Evolutionary conservation across 2,329 filamentous ascomycete species (phyloP).

Genomic region (Thelonectria olida): DNA sequence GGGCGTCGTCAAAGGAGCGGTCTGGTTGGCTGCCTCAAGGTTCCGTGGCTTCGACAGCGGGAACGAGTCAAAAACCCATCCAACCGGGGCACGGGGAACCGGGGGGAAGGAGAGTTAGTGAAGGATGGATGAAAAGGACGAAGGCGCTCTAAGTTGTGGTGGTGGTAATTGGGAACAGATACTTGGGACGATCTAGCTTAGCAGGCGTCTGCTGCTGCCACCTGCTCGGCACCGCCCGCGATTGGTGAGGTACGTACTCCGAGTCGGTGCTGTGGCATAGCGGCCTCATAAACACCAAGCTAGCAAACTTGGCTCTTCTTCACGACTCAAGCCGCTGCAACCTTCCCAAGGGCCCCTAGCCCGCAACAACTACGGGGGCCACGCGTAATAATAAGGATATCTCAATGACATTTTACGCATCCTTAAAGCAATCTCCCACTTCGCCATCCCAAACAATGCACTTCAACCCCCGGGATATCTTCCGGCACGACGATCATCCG

Average conservation of each 20-base stretch:
- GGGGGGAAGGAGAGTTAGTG: background rate
- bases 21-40: slow-evolving; percentile 4
- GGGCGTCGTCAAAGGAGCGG: slow-evolving; percentile 1
- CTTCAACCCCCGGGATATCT: slow-evolving; percentile 19
- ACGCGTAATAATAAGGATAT: too few relatives aligned
- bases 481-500: slow-evolving; percentile 31
- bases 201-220: slow-evolving; percentile 1
- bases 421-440: slow-evolving; percentile 27
- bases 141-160: background rate
- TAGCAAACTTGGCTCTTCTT: background rate
- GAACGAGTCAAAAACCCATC: slow-evolving; percentile 14
- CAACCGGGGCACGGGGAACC: slow-evolving; percentile 4
- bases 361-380: too few relatives aligned
- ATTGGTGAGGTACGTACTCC: slow-evolving; percentile 6
- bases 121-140: background rate
- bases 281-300: slow-evolving; percentile 3
- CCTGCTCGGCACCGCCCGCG: slow-evolving; percentile 17
- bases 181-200: slow-evolving; percentile 13
- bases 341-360: too few relatives aligned
- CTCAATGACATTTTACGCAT: slow-evolving; percentile 10
- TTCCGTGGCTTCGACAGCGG: background rate
- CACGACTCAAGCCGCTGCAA: too few relatives aligned
- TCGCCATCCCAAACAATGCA: background rate
- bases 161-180: too few relatives aligned
- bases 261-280: slow-evolving; percentile 9